Conservation (phyloP, 2,329 filamentous ascomycete species). For the Fusarium foetens region DNA sequence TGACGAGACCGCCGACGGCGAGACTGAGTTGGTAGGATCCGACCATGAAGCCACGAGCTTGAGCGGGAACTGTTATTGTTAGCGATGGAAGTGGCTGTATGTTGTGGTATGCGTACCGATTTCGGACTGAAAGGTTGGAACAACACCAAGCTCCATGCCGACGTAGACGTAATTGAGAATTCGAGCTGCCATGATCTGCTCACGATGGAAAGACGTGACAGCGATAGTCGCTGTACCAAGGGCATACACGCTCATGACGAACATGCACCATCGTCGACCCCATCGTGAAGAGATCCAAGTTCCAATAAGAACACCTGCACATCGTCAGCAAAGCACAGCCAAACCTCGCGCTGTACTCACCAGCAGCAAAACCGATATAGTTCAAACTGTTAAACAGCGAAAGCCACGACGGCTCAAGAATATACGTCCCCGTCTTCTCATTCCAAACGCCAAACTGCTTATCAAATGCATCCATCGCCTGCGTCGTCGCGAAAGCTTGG, state of each 20-base stretch:
- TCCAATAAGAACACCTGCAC: constrained; percentile 36
- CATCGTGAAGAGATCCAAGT: constrained; percentile 39
- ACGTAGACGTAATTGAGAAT: constrained; percentile 42
- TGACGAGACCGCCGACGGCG: constrained; percentile 41
- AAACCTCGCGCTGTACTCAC: constrained; percentile 12
- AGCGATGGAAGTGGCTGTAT: neutral
- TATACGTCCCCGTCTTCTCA: constrained; percentile 36
- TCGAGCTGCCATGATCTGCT: constrained; percentile 40
- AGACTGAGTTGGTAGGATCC: constrained; percentile 50
- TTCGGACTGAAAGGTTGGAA: constrained; percentile 51
- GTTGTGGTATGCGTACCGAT: constrained; percentile 26
- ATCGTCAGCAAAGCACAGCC: neutral
- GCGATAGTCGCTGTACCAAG: constrained; percentile 36
- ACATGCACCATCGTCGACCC: constrained; percentile 46
- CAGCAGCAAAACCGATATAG: constrained; percentile 49
- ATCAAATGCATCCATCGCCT: constrained; percentile 52
- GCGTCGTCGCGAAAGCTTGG: constrained; percentile 49
- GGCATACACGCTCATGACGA: constrained; percentile 51
- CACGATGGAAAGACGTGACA: constrained; percentile 24
- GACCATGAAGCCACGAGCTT: constrained; percentile 48
- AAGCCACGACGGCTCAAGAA: constrained; percentile 47
- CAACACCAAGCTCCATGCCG: constrained; percentile 41
- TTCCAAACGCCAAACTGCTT: constrained; percentile 49
- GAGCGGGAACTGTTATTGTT: constrained; percentile 36
- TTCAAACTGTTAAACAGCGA: constrained; percentile 52